phyloP scores from a whole-genome alignment of 140 eudicot species.

The Ambrosia hybrid region DNA sequence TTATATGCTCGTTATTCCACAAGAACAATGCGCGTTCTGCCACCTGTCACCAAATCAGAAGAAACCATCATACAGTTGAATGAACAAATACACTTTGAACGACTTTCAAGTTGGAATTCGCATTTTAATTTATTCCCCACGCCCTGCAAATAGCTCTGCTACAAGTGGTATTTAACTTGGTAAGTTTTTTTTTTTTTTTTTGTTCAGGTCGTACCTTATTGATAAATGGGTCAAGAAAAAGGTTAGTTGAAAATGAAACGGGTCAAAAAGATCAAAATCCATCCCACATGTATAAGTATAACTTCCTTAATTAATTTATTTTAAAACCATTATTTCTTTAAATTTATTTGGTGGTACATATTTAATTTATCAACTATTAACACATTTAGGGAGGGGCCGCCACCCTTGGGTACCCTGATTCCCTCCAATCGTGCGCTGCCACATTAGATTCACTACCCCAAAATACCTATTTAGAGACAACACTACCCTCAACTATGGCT shows the following conservation, averaged over 20 bases:
- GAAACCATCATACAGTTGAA: background rate
- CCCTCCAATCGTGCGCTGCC: no score
- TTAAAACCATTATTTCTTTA: background rate
- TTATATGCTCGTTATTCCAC: slow-evolving; percentile 77
- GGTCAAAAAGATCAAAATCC: background rate
- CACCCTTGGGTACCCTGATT: no score
- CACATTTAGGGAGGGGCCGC: background rate
- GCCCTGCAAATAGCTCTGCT: no score
- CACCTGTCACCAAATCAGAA: slow-evolving; percentile 44
- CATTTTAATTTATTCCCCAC: background rate
- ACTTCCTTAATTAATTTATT: background rate
- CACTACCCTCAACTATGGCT: no score
- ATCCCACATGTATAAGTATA: background rate
- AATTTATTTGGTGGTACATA: background rate
- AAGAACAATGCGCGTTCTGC: slow-evolving; percentile 78
- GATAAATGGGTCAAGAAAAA: background rate
- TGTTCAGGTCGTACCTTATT: background rate
- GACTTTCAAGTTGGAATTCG: background rate
- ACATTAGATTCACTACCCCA: no score
- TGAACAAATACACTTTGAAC: background rate
- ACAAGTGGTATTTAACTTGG: no score
- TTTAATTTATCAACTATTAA: background rate
- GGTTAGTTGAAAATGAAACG: slow-evolving; percentile 1
- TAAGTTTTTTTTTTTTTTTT: no score
- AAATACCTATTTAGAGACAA: no score